Evolutionary conservation across 2,329 filamentous ascomycete species (phyloP).

Genomic region (Epichloe gansuensis): DNA sequence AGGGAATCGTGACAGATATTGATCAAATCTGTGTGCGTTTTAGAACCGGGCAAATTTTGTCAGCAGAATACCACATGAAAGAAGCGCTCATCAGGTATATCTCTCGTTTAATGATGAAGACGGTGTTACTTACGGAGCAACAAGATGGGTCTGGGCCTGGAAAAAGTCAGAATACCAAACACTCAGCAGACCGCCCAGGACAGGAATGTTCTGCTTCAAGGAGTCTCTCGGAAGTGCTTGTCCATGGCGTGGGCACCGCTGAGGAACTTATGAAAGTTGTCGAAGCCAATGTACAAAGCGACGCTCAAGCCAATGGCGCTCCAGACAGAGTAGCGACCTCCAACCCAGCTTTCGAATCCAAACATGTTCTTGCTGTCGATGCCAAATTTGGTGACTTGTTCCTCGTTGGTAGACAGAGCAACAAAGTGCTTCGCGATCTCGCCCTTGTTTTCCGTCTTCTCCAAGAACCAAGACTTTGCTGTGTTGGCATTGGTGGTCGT

Average conservation of each 20-base stretch:
- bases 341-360: conserved; percentile 96
- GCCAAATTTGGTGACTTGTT: conserved; percentile 94
- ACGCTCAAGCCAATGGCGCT: conserved; percentile 95
- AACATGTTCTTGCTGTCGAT: conserved; percentile 99
- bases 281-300: conserved; percentile 86
- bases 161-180: conserved; percentile 99
- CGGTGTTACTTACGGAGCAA: conserved; percentile 62
- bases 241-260: conserved; percentile 95
- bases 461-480: conserved; percentile 92
- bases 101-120: too few species aligned
- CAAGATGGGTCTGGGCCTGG: conserved; percentile 92
- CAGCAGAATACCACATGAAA: not conserved
- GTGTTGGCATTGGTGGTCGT: conserved; percentile 95
- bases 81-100: not conserved
- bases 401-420: conserved; percentile 89
- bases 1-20: conserved; percentile 97
- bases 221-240: conserved; percentile 88
- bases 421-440: conserved; percentile 99
- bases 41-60: not conserved
- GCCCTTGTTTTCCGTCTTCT: conserved; percentile 61
- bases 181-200: conserved; percentile 81
- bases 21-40: conserved; percentile 60
- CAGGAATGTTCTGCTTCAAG: conserved; percentile 87
- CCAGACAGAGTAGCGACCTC: conserved; percentile 97
- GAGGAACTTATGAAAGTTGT: conserved; percentile 96